A percentile compares a stretch with the other conserved stretches of the same genome.
phyloP scores from a whole-genome alignment of 2,329 filamentous ascomycete species.

The Aspergillus persii region DNA sequence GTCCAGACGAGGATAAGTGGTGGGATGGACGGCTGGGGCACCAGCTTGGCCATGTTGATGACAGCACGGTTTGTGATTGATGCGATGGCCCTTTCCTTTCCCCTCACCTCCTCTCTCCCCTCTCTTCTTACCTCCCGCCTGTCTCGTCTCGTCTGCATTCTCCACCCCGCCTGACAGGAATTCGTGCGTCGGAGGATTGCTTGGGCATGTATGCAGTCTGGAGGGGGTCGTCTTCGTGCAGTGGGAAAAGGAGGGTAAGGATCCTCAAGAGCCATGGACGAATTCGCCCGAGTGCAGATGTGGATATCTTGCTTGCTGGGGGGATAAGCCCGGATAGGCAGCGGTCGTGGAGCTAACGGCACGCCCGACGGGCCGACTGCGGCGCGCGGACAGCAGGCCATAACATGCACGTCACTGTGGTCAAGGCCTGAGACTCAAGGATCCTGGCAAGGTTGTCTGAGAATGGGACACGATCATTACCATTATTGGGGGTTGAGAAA shows the following conservation, averaged over 20 bases:
- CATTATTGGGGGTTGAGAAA: constrained; percentile 24
- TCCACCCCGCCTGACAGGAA: constrained; percentile 7
- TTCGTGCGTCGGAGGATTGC: constrained; percentile 12
- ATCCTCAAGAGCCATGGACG: constrained; percentile 12
- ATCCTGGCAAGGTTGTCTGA: constrained; percentile 8
- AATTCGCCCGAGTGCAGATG: constrained; percentile 21
- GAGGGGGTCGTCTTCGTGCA: constrained; percentile 3
- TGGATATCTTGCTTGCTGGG: constrained; percentile 17
- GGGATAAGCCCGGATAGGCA: constrained; percentile 4
- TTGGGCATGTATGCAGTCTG: constrained; percentile 25
- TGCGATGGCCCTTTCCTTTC: neutral
- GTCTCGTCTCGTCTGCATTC: neutral
- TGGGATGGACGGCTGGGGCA: neutral
- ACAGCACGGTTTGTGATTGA: constrained; percentile 7
- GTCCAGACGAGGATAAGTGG: neutral
- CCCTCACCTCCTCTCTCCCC: neutral
- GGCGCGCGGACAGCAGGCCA: constrained; percentile 20
- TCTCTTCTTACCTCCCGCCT: neutral
- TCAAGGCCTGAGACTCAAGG: constrained; percentile 14
- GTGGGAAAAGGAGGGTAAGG: constrained; percentile 5
- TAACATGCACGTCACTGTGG: constrained; percentile 21
- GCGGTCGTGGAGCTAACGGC: constrained; percentile 21
- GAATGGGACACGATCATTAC: constrained; percentile 18
- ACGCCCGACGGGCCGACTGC: constrained; percentile 25
- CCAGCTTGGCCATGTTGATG: constrained; percentile 1